Evolutionary conservation across 2,329 filamentous ascomycete genomes (phyloP), one percentile per base, ranked within the genome.

Genomic region (Periconia sp.): DNA sequence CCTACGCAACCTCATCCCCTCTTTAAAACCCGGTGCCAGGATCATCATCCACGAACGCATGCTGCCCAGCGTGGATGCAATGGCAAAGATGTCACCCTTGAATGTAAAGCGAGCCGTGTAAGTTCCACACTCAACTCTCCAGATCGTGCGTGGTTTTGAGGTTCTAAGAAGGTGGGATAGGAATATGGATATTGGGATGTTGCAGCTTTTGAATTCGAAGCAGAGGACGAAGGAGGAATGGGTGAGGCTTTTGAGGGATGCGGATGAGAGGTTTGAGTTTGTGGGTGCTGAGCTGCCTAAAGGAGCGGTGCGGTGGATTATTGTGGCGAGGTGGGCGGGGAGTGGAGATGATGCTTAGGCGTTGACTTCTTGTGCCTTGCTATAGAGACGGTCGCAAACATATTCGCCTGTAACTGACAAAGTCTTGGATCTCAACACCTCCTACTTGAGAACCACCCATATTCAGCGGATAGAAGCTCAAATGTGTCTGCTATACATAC

Each of bases 1-100:
- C 35, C 54, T 75, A 19, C 58, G 62, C 17, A 60, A 58, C 1
- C 59, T 75, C 6, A 58, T 70, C 10, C 66, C 69, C 11, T 69
- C 58, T 2, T 55, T 74, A 10, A 67, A 61, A 48, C 41, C 41
- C 5, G 60, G 62, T 14, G 51, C 57, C 2, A 7, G 51, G 8
- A 18, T 53, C 6, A 55, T 72, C 18, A 57, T 62, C 43, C 43
- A 58, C 48, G 55, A 58, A 42, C 46, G 49, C 14, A 52, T 59
- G 30, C 49, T 59, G 1, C 59, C 57, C 2, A 44, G 18, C 6
- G 47, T 55, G 2, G 45, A 59, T 45, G 54, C 52, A 40, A 23
- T 15, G 52, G 35, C n/a, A n/a, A n/a, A n/a, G n/a, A n/a, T n/a
- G n/a, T n/a, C n/a, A n/a, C n/a, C n/a, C 10, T 2, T 43, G n/a